Evolutionary conservation across 177 flowering plant genomes (phyloP).

Genomic region (Vitis hybrid): DNA sequence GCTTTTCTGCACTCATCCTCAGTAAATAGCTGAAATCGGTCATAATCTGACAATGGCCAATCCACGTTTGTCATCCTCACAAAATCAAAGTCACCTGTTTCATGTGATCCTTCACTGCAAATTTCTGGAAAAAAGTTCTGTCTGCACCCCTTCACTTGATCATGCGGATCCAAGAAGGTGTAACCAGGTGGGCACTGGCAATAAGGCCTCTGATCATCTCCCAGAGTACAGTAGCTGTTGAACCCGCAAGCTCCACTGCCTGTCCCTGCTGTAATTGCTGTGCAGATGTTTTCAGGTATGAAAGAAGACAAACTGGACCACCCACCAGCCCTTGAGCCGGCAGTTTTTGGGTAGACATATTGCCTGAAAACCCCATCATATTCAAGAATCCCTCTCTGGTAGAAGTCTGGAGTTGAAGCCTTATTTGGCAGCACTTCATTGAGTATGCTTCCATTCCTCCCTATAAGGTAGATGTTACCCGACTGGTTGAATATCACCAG

Average conservation of each 20-base stretch:
- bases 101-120: conserved; percentile 10
- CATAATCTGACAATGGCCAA: conserved; percentile 32
- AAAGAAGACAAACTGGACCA: not conserved
- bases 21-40: not conserved
- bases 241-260: conserved; percentile 19
- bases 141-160: conserved; percentile 26
- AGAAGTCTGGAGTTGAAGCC: conserved; percentile 7
- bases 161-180: conserved; percentile 32
- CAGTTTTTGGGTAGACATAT: conserved; percentile 17
- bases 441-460: conserved; percentile 7
- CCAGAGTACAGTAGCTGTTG: conserved; percentile 13
- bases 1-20: conserved; percentile 23
- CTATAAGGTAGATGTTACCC: conserved; percentile 23
- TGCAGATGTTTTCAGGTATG: conserved; percentile 36
- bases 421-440: not conserved
- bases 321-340: too few species aligned
- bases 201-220: conserved; percentile 4
- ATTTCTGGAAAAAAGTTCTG: conserved; percentile 13
- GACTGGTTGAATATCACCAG: conserved; percentile 24
- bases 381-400: conserved; percentile 36
- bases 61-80: conserved; percentile 3
- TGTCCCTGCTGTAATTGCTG: not conserved
- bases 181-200: conserved; percentile 48
- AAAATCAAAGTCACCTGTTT: not conserved
- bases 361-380: conserved; percentile 38